phyloP scores from a whole-genome alignment of 1,284 basidiomycete genomes.

The Malassezia obtusa region DNA sequence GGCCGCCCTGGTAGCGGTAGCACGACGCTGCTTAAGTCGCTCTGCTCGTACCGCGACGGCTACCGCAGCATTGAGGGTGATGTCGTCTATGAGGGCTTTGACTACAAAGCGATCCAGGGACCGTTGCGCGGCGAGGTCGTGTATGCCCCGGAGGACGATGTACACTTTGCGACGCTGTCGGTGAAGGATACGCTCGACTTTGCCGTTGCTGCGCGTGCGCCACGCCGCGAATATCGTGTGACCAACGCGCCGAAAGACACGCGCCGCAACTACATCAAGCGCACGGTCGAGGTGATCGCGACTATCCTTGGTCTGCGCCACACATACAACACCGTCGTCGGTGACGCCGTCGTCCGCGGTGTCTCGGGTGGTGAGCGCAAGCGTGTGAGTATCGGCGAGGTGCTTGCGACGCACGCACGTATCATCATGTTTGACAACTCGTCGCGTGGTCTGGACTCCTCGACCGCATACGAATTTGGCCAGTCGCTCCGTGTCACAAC shows the following conservation, averaged over 20 bases:
- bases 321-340: constrained; percentile 48
- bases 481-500: constrained; percentile 32
- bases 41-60: constrained; percentile 38
- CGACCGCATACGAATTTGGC: constrained; percentile 37
- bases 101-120: constrained; percentile 29
- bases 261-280: constrained; percentile 20
- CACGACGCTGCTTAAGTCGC: constrained; percentile 35
- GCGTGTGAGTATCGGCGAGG: constrained; percentile 35
- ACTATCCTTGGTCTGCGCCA: constrained; percentile 36
- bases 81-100: constrained; percentile 28
- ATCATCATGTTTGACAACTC: constrained; percentile 36
- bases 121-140: constrained; percentile 30
- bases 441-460: constrained; percentile 36
- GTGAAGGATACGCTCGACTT: constrained; percentile 34
- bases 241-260: constrained; percentile 14
- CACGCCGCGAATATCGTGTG: constrained; percentile 23
- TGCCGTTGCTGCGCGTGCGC: constrained; percentile 32
- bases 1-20: constrained; percentile 40
- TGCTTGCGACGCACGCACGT: constrained; percentile 48
- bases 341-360: constrained; percentile 32
- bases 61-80: constrained; percentile 31
- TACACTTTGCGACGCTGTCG: constrained; percentile 32
- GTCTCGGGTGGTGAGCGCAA: constrained; percentile 51
- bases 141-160: constrained; percentile 30
- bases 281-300: constrained; percentile 28